A percentile compares a stretch with the other conserved stretches of the same genome.
Evolutionary conservation across 2,329 filamentous ascomycete genomes (phyloP).

Genomic region (Aspergillus novoparasiticus): DNA sequence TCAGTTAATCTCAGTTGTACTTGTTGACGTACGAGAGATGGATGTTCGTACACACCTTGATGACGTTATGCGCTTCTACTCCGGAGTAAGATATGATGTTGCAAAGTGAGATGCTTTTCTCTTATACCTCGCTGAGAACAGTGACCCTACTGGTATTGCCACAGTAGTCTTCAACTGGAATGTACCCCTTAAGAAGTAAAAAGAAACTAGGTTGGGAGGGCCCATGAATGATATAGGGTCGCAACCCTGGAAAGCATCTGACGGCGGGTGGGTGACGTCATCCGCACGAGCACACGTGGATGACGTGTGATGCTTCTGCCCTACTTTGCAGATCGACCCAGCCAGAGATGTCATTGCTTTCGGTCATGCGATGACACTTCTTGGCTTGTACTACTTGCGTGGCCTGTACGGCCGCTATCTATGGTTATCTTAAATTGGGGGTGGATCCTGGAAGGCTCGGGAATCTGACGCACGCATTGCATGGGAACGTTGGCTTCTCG

Average conservation of each 20-base stretch:
- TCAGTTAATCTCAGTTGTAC: not conserved
- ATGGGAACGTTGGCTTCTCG: not conserved
- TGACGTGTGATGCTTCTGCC: constrained; percentile 8
- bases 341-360: constrained; percentile 6
- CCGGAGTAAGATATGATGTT: not conserved
- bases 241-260: not conserved
- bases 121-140: not conserved
- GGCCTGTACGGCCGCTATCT: not conserved
- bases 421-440: not conserved
- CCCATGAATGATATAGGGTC: not conserved
- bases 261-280: constrained; percentile 10
- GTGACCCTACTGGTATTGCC: not conserved
- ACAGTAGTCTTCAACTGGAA: not conserved
- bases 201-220: not conserved
- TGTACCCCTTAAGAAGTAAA: not conserved
- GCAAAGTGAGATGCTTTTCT: not conserved
- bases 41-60: not conserved
- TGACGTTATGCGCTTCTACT: not conserved
- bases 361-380: not conserved
- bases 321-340: not conserved
- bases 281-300: constrained; percentile 7
- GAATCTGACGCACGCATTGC: not conserved
- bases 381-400: not conserved
- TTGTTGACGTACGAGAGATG: too few species aligned
- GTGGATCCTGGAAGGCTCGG: not conserved